Evolutionary conservation across 768 basidiomycete species (phyloP), one percentile per base, ranked within the genome.

Genomic region (Boletus pseudopeckii): DNA sequence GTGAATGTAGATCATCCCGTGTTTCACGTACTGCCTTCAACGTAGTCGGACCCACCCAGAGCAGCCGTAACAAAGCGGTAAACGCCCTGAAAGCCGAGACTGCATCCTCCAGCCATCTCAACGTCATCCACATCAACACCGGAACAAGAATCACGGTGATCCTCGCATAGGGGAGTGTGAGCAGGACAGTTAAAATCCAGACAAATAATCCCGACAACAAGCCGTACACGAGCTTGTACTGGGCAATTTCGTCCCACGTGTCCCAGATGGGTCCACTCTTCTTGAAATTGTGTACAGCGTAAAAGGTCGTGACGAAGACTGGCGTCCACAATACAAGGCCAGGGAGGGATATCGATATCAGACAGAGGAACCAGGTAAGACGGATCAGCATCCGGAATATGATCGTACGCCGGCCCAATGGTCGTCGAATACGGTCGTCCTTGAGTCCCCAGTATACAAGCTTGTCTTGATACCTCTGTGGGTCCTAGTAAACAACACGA

Each of bases 191-290:
- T 17, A 67, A 55, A 33, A 77, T 49, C 82, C 89, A 92, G 30
- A 92, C 88, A 48, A 78, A 72, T 4, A 88, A 54, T 1, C 90
- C 90, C 0, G 90, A 85, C 9, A 84, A 62, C 33, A 94, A 77
- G 10, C 92, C 92, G 61, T 90, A 91, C 20, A 86, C 81, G 49
- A 93, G 83, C 67, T 92, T 93, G 70, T 90, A 89, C 65, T 93
- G 89, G 11, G 91, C 89, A 57, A 93, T 90, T 67, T 93, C 91
- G 62, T 93, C 92, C 80, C 83, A 92, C 0, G 89, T 92, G 64
- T 93, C 88, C 74, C 86, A 88, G 36, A 88, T 78, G 1, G 90
- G 90, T 0, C 91, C 91, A 0, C 80, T 85, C 71, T 84, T 86
- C 71, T 88, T 90, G 76, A 89, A 89, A 58, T 84, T 83, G 61